Percentiles rank a stretch among this genome's conserved stretches.
phyloP scores from a whole-genome alignment of 2,329 filamentous ascomycete genomes.

The Arthrobotrys entomopaga region DNA sequence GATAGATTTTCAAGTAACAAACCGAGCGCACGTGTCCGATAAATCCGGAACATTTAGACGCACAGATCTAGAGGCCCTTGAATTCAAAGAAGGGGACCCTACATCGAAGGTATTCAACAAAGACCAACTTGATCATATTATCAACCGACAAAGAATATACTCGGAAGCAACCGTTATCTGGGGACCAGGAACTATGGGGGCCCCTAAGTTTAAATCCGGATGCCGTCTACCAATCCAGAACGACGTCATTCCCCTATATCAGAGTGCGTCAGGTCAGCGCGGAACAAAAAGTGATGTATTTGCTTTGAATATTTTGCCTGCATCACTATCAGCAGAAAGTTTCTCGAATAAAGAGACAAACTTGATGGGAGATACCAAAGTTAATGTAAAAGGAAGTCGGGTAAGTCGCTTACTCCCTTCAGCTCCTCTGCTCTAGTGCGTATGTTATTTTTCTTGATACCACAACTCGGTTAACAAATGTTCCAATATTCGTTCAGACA shows the following conservation, averaged over 20 bases:
- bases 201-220: neutral
- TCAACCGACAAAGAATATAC: conserved; percentile 5
- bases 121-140: neutral
- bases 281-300: conserved; percentile 16
- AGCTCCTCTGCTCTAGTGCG: no score
- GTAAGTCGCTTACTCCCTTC: no score
- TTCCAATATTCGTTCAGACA: neutral
- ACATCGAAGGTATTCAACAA: conserved; percentile 6
- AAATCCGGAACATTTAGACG: neutral
- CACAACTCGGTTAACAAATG: neutral
- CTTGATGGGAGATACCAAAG: conserved; percentile 4
- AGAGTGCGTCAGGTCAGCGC: neutral
- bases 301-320: conserved; percentile 9
- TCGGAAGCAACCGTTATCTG: conserved; percentile 13
- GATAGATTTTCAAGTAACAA: neutral
- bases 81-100: neutral
- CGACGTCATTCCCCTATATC: conserved; percentile 3
- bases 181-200: neutral
- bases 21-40: neutral
- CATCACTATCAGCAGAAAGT: neutral
- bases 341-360: neutral
- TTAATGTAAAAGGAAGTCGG: conserved; percentile 6
- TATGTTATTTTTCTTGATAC: neutral
- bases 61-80: neutral
- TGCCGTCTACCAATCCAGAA: neutral